These are phyloP conservation scores for Cladosporium oxysporum DNA, from an alignment of 2,329 filamentous ascomycete genomes.

Conservation along the genomic window DNA sequence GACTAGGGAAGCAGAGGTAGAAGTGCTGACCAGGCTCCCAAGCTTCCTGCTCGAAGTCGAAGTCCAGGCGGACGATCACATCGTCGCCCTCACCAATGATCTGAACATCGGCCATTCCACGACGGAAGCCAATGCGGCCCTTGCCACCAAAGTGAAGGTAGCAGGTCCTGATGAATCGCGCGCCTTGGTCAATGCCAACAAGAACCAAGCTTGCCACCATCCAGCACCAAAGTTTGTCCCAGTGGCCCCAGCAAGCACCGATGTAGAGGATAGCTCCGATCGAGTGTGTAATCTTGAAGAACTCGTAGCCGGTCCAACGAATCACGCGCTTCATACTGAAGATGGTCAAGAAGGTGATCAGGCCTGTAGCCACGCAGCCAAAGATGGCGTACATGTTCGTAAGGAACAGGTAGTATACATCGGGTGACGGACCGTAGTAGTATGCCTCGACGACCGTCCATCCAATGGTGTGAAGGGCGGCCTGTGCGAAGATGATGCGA, in stretches of 20 bases:
- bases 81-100: slow-evolving; percentile 24
- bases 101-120: slow-evolving; percentile 47
- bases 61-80: slow-evolving; percentile 60
- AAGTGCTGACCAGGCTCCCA: slow-evolving; percentile 73
- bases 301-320: slow-evolving; percentile 70
- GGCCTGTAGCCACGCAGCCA: slow-evolving; percentile 67
- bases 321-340: slow-evolving; percentile 63
- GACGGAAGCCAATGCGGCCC: slow-evolving; percentile 53
- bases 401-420: slow-evolving; percentile 58
- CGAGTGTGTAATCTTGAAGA: slow-evolving; percentile 75
- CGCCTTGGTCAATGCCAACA: slow-evolving; percentile 64
- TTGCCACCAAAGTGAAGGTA: slow-evolving; percentile 54
- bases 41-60: slow-evolving; percentile 58
- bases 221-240: slow-evolving; percentile 67
- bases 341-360: slow-evolving; percentile 63
- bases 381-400: slow-evolving; percentile 69
- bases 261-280: slow-evolving; percentile 73
- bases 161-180: slow-evolving; percentile 59
- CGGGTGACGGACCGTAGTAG: slow-evolving; percentile 72
- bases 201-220: slow-evolving; percentile 66
- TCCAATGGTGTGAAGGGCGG: slow-evolving; percentile 67
- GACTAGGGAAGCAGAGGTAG: slow-evolving; percentile 66
- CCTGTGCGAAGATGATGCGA: slow-evolving; percentile 70
- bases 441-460: slow-evolving; percentile 68
- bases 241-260: slow-evolving; percentile 75